These are phyloP conservation scores for Crucibulum laeve DNA, from an alignment of 768 basidiomycete species.

Conservation along the genomic window DNA sequence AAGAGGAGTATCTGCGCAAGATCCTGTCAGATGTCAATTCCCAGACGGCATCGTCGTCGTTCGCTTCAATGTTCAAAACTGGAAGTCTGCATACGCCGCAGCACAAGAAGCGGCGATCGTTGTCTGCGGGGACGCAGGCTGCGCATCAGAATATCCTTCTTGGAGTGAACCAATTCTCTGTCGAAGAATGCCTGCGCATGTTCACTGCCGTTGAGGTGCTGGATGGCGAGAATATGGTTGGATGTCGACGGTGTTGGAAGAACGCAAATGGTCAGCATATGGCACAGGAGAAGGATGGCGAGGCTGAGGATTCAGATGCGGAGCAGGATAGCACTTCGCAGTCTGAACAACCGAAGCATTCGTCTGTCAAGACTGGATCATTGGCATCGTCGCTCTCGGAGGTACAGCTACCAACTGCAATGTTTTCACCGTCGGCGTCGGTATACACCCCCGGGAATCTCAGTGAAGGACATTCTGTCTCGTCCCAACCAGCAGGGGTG, in stretches of 20 bases:
- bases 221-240: constrained; percentile 92
- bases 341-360: too few relatives aligned
- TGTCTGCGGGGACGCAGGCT: background rate
- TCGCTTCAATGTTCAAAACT: constrained; percentile 42
- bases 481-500: constrained; percentile 32
- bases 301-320: constrained; percentile 24
- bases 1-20: constrained; percentile 62
- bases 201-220: constrained; percentile 94
- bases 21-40: constrained; percentile 63
- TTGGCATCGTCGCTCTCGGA: constrained; percentile 5
- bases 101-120: background rate
- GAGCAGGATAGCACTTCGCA: constrained; percentile 17
- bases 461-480: constrained; percentile 28
- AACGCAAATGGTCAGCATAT: constrained; percentile 64
- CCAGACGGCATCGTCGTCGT: constrained; percentile 33
- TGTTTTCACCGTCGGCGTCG: constrained; percentile 35
- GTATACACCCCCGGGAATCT: constrained; percentile 23
- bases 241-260: constrained; percentile 94
- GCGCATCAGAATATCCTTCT: constrained; percentile 28
- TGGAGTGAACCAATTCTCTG: constrained; percentile 43
- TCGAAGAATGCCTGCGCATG: constrained; percentile 78
- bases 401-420: constrained; percentile 29
- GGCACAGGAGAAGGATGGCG: constrained; percentile 26
- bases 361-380: background rate
- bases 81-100: background rate